These are phyloP conservation scores for Acorus calamus DNA, from an alignment of 106 monocot genomes.

Conservation along the genomic window DNA sequence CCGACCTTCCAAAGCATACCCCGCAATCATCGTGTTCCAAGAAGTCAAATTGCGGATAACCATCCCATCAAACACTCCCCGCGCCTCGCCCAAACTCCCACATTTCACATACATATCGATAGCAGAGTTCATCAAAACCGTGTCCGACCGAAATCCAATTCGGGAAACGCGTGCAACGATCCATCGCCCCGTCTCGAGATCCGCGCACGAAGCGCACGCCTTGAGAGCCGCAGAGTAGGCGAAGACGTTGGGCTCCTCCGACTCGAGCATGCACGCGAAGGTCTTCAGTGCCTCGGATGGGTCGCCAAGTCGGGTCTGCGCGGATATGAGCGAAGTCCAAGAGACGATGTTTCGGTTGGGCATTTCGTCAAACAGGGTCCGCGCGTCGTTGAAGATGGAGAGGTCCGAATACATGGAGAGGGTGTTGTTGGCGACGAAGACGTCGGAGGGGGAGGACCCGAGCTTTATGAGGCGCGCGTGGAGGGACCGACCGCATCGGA, in stretches of 20 bases:
- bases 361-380: conserved; percentile 56
- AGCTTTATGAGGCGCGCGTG: conserved; percentile 41
- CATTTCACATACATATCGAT: conserved; percentile 76
- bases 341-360: conserved; percentile 48
- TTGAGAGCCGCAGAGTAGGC: conserved; percentile 56
- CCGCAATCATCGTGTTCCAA: conserved; percentile 63
- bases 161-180: conserved; percentile 25
- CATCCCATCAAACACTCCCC: conserved; percentile 39
- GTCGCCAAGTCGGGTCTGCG: conserved; percentile 25
- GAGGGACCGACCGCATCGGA: conserved; percentile 23
- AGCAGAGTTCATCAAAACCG: conserved; percentile 48
- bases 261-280: conserved; percentile 37
- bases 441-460: conserved; percentile 16
- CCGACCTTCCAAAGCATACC: conserved; percentile 30
- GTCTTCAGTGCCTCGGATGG: conserved; percentile 35
- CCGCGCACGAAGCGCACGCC: conserved; percentile 34
- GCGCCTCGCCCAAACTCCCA: conserved; percentile 44
- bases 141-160: conserved; percentile 22
- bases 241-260: conserved; percentile 35
- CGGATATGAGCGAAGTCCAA: conserved; percentile 67
- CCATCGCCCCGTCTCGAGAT: conserved; percentile 50
- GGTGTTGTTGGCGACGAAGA: conserved; percentile 55
- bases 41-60: conserved; percentile 25
- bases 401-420: conserved; percentile 38
- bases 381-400: conserved; percentile 22